Percentiles rank a stretch among this genome's conserved stretches.
phyloP scores from a whole-genome alignment of 2,329 filamentous ascomycete genomes.

The Xylariomycetidae sp. region DNA sequence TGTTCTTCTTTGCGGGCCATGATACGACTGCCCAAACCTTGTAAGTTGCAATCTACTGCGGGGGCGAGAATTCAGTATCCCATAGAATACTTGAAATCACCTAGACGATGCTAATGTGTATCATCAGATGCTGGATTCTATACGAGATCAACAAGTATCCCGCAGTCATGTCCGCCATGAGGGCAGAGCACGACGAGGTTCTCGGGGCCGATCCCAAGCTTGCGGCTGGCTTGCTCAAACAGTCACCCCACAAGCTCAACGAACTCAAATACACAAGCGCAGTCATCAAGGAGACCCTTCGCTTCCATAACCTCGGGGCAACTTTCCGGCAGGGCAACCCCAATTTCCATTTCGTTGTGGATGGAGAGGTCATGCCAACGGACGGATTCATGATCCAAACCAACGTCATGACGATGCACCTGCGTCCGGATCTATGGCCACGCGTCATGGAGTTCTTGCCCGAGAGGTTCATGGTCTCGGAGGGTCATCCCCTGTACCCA shows the following conservation, averaged over 20 bases:
- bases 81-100: not conserved
- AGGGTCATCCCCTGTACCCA: conserved; percentile 16
- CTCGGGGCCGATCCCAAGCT: conserved; percentile 23
- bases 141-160: conserved; percentile 16
- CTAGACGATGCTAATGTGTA: not conserved
- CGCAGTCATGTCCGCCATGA: conserved; percentile 16
- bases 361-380: conserved; percentile 4
- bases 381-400: conserved; percentile 2
- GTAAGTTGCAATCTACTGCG: conserved; percentile 6
- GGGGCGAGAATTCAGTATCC: not conserved
- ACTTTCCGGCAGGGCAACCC: conserved; percentile 2
- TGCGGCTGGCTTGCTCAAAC: conserved; percentile 29
- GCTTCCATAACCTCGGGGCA: conserved; percentile 4
- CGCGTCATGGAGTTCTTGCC: conserved; percentile 30
- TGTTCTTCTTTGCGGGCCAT: conserved; percentile 9
- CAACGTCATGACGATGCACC: not conserved
- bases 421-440: conserved; percentile 25
- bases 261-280: conserved; percentile 46
- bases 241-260: conserved; percentile 41
- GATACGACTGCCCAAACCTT: conserved; percentile 11
- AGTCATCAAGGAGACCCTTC: conserved; percentile 50
- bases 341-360: not conserved
- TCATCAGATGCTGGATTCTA: conserved; percentile 10
- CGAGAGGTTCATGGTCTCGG: conserved; percentile 29
- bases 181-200: conserved; percentile 24